Evolutionary conservation across 495 filamentous ascomycete genomes (phyloP), one percentile per base, ranked within the genome.

Genomic region (Clohesyomyces aquaticus): DNA sequence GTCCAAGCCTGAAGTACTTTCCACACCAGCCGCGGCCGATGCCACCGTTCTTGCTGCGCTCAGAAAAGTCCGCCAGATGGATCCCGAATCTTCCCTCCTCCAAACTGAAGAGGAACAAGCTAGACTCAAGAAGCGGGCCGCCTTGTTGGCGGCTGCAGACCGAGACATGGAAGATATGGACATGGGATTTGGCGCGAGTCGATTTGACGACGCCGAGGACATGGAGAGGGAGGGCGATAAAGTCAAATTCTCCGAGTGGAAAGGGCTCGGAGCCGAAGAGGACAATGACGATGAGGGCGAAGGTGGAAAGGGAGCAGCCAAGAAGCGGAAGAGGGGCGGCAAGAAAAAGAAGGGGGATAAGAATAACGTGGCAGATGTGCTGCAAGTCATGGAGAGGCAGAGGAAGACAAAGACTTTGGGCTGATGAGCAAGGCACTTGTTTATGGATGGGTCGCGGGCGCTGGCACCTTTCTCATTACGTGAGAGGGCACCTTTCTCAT

Each of bases 81-180:
- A 86, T 16, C 78, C 85, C 12, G 72, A 79, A 43, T 74, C 77
- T 6, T 64, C 64, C 19, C 57, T 78, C 4, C 72, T 76, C 6
- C 70, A 71, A 57, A 76, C 74, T 1, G 46, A 75, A n/a, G n/a
- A n/a, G 29, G 72, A 78, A 27, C 78, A 79, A 53, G 77, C 62
- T 8, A 72, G 73, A 9, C 67, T 73, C 35, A 69, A 72, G 56
- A 88, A 87, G 23, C 85, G 87, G 19, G 86, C 84, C 71, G 86
- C 85, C 61, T 88, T 96, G 77, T 77, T 96, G 10, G 83, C 90
- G 66, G 82, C 86, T 46, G 83, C 87, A 45, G 88, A 89, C 63
- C 83, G 93, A 45, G 94, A 98, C 76, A 86, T 90, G 11, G 90
- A 92, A 45, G 94, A 98, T 76, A 83, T 98, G 78, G 94, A 98